These are phyloP conservation scores for Drechslera avenae DNA, from an alignment of 2,329 filamentous ascomycete genomes.

Conservation along the genomic window DNA sequence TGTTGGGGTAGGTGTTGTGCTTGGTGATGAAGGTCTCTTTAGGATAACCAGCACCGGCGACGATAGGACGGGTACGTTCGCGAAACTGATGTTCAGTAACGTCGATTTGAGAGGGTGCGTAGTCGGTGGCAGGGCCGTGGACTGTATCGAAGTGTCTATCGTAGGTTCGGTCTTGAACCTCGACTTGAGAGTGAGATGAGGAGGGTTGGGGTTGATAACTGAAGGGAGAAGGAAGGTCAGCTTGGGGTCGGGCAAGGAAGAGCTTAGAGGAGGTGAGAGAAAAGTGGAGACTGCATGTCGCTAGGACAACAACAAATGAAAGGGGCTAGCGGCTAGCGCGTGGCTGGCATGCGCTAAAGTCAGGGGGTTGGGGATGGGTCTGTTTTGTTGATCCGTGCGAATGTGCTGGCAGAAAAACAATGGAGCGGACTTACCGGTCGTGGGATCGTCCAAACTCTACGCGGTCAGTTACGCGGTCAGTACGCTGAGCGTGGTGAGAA, in stretches of 20 bases:
- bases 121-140: conserved; percentile 57
- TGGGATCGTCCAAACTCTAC: conserved; percentile 34
- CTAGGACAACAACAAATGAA: conserved; percentile 49
- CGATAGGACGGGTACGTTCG: conserved; percentile 63
- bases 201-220: conserved; percentile 61
- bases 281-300: conserved; percentile 48
- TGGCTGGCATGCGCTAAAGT: conserved; percentile 43
- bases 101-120: conserved; percentile 64
- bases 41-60: conserved; percentile 52
- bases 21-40: conserved; percentile 50
- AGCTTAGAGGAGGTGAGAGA: conserved; percentile 38
- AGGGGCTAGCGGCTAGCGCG: conserved; percentile 39
- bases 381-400: conserved; percentile 39
- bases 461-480: conserved; percentile 34
- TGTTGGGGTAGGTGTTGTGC: conserved; percentile 49
- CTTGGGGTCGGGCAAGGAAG: conserved; percentile 42
- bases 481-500: conserved; percentile 17
- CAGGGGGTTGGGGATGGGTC: conserved; percentile 44
- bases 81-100: conserved; percentile 66
- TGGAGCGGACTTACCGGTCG: conserved; percentile 39
- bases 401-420: conserved; percentile 35
- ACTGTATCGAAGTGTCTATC: conserved; percentile 55
- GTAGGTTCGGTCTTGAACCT: conserved; percentile 62
- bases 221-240: conserved; percentile 46
- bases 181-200: conserved; percentile 69